These are phyloP conservation scores for Ormosia emarginata DNA, from an alignment of 306 rosid genomes.

Conservation along the genomic window DNA sequence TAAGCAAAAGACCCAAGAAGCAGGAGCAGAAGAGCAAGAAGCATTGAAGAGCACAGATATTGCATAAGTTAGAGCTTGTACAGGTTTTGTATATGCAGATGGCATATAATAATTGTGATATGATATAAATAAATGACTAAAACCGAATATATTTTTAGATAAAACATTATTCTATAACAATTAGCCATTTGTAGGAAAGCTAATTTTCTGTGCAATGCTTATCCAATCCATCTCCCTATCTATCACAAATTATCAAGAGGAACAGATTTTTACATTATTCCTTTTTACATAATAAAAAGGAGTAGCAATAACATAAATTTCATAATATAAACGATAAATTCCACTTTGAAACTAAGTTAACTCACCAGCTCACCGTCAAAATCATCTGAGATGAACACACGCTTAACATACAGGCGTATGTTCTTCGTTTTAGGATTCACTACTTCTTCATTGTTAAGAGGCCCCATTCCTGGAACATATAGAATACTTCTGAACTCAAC, in stretches of 20 bases:
- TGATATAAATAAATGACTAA: neutral
- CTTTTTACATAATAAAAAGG: neutral
- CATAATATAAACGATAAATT: neutral
- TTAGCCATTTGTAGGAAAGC: neutral
- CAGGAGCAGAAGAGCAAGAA: neutral
- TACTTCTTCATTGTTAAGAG: constrained; percentile 93
- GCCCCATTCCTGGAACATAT: constrained; percentile 97
- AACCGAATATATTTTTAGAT: neutral
- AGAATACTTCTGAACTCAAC: constrained; percentile 92
- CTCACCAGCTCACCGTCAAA: constrained; percentile 99
- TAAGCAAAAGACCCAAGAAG: neutral
- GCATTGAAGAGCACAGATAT: neutral
- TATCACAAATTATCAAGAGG: neutral
- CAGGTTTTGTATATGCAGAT: neutral
- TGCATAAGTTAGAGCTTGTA: neutral
- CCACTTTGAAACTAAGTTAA: constrained; percentile 15
- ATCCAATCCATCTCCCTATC: neutral
- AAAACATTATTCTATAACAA: neutral
- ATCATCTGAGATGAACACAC: constrained; percentile 96
- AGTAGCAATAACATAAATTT: neutral
- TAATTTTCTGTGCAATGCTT: neutral
- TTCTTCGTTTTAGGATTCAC: constrained; percentile 91
- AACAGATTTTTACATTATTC: neutral
- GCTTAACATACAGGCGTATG: constrained; percentile 87
- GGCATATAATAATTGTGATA: neutral